These are phyloP conservation scores for Psilocybe cubensis DNA, from an alignment of 768 basidiomycete genomes.

Conservation along the genomic window DNA sequence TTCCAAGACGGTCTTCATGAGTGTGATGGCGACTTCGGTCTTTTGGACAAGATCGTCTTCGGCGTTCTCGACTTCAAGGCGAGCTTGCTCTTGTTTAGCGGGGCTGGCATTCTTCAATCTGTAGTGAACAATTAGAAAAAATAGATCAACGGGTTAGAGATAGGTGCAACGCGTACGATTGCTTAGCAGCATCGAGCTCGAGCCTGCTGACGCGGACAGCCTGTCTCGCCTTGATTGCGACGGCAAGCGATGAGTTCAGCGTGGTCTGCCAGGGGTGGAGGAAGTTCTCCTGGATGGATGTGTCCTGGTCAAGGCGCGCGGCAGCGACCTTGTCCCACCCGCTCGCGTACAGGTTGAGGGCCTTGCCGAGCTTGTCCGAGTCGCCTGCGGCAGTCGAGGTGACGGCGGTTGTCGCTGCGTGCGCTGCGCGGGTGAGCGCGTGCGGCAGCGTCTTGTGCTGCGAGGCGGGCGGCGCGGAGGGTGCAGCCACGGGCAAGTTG, in stretches of 20 bases:
- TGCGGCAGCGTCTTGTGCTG: slow-evolving; percentile 98
- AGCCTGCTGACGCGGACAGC: slow-evolving; percentile 79
- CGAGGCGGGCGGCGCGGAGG: slow-evolving; percentile 55
- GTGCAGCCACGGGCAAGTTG: slow-evolving; percentile 72
- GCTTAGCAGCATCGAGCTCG: slow-evolving; percentile 91
- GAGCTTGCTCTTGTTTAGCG: slow-evolving; percentile 86
- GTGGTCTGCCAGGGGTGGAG: slow-evolving; percentile 89
- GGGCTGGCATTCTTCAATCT: slow-evolving; percentile 82
- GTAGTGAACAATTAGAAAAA: slow-evolving; percentile 3
- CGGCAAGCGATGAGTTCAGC: slow-evolving; percentile 76
- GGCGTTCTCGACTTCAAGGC: slow-evolving; percentile 90
- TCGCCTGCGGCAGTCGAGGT: slow-evolving; percentile 40
- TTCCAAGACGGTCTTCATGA: slow-evolving; percentile 98
- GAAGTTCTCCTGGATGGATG: slow-evolving; percentile 65
- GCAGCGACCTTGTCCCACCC: slow-evolving; percentile 84
- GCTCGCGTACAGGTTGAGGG: slow-evolving; percentile 75
- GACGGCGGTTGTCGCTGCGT: slow-evolving; percentile 54
- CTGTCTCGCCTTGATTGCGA: slow-evolving; percentile 92
- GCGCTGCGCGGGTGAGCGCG: slow-evolving; percentile 84
- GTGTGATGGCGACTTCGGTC: slow-evolving; percentile 95
- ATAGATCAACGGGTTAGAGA: background rate
- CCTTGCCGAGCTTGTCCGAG: slow-evolving; percentile 72
- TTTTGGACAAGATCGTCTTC: slow-evolving; percentile 97
- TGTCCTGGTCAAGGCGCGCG: slow-evolving; percentile 83
- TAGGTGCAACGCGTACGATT: slow-evolving; percentile 55